Evolutionary conservation across 257 asterid species (phyloP).

Genomic region (Voacanga thouarsii): DNA sequence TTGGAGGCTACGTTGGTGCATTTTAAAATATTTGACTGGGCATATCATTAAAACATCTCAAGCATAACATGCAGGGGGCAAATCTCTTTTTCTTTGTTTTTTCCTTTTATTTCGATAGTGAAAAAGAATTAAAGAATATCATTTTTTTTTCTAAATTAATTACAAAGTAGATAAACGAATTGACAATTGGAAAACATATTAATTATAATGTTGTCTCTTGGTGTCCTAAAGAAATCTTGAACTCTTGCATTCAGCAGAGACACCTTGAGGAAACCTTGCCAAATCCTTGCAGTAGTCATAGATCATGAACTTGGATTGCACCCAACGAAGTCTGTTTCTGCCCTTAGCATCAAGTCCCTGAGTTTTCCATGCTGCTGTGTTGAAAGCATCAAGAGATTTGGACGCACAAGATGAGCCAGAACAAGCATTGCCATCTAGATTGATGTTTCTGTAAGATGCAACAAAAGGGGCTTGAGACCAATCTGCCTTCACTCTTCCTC

Average conservation of each 20-base stretch:
- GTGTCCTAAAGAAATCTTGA: background rate
- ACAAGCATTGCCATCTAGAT: conserved; percentile 21
- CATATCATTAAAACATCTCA: no score
- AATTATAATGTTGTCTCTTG: no score
- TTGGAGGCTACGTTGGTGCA: no score
- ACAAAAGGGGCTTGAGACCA: conserved; percentile 62
- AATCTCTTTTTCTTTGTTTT: no score
- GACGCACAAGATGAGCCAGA: conserved; percentile 1
- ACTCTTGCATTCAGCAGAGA: conserved; percentile 20
- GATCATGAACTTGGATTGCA: conserved; percentile 22
- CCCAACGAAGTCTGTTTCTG: conserved; percentile 19
- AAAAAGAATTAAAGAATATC: conserved; percentile 13
- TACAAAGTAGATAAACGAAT: background rate
- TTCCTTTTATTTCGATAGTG: background rate
- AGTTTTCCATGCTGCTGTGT: conserved; percentile 35
- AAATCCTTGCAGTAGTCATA: conserved; percentile 19
- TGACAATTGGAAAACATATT: background rate
- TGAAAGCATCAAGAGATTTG: background rate
- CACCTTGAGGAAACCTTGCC: conserved; percentile 17
- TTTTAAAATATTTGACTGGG: no score
- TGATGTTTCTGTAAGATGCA: conserved; percentile 36
- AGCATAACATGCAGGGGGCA: no score
- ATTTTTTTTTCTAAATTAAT: background rate
- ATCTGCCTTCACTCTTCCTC: conserved; percentile 59
- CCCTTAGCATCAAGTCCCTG: conserved; percentile 42